Base-by-base conservation (phyloP, 129 eudicot genomes). In the Helichrysum umbraculigerum region DNA sequence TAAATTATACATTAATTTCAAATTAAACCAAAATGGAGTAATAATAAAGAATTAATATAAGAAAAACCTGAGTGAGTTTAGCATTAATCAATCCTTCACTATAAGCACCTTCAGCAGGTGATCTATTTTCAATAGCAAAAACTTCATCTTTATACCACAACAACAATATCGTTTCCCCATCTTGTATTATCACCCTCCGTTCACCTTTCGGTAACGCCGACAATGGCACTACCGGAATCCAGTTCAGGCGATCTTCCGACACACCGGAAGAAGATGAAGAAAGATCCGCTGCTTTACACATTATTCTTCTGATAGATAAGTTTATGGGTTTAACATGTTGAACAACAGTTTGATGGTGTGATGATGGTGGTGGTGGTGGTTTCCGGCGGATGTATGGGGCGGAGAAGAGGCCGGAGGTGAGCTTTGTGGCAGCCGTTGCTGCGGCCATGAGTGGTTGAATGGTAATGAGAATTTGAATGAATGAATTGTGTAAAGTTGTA, bases 31-130 rank as follows among this genome's bases (percentile, higher is more conserved):
- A 62, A 62, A 5, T 62, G 11, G 12, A 62, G n/a, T n/a, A n/a
- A n/a, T n/a, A n/a, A 3, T 62, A 63, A 20, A 20, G 19, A 10
- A 29, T 14, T 16, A 81, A 25, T 25, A 25, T 25, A 25, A 25
- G 32, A 15, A 68, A 50, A 30, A 94, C 98, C 98, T 94, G 98
- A 12, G 98, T 94, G 73, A 94, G 96, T 76, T 94, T 94, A 72
- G 98, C 97, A 83, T 94, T 94, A 71, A 94, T 80, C 67, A 94
- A 81, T 7, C 98, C 98, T 71, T 94, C 98, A 76, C 78, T 82
- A 29, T 94, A 94, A 29, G 98, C 98, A 14, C 98, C 98, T 63
- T 94, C 98, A 72, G 98, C 98, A 75, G 98, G 98, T 0, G 97
- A 91, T 79, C 93, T 75, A 68, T 94, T 94, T 82, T 94, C 98